Percentiles rank a stretch among this genome's conserved stretches.
Evolutionary conservation across 371 early-diverging fungal species (phyloP).

Genomic region (Pancytospora philotis): DNA sequence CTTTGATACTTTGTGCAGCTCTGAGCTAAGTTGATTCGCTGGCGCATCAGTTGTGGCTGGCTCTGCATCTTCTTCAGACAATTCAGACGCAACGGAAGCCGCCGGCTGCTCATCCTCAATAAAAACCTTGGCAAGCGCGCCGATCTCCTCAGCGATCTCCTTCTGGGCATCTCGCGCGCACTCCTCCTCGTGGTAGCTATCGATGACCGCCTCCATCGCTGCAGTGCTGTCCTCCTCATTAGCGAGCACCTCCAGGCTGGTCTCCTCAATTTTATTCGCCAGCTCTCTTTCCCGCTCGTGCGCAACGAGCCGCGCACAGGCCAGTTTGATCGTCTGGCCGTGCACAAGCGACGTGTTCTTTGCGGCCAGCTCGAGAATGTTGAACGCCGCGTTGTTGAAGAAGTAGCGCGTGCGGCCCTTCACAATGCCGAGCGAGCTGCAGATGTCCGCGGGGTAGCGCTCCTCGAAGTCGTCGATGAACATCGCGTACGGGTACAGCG

Average conservation of each 20-base stretch:
- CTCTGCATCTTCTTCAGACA: no score
- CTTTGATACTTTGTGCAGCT: no score
- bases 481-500: conserved; percentile 82
- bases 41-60: no score
- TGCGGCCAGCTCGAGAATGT: conserved; percentile 4
- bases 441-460: conserved; percentile 61
- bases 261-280: not conserved
- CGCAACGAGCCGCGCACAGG: not conserved
- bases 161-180: no score
- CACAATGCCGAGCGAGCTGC: not conserved
- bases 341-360: conserved; percentile 3
- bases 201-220: no score
- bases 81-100: no score
- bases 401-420: conserved; percentile 14
- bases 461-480: conserved; percentile 75
- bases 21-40: no score
- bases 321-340: not conserved
- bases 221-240: no score
- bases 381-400: conserved; percentile 24
- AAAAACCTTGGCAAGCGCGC: no score
- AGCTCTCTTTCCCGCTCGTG: not conserved
- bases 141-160: no score
- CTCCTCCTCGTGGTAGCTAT: no score
- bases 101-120: no score
- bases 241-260: not conserved